Conservation (phyloP, 495 filamentous ascomycete genomes). For the Xylaria bambusicola region DNA sequence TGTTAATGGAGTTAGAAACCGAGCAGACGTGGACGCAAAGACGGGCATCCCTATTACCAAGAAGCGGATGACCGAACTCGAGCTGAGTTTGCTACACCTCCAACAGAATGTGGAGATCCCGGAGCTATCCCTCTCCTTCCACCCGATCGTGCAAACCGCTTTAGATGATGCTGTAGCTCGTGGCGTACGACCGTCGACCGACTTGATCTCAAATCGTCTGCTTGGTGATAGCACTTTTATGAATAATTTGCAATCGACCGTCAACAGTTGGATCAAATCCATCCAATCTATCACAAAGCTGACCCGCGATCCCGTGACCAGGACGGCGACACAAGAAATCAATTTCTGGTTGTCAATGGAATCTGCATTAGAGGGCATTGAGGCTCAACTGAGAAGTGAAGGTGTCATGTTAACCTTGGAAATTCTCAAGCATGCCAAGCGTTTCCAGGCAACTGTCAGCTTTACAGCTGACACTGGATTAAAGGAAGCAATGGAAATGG, state of each 20-base stretch:
- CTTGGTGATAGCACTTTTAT: conserved; percentile 85
- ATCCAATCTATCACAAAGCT: conserved; percentile 97
- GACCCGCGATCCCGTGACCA: conserved; percentile 81
- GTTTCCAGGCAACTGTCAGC: conserved; percentile 94
- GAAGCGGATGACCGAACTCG: conserved; percentile 91
- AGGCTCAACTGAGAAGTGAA: conserved; percentile 80
- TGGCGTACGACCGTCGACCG: conserved; percentile 66
- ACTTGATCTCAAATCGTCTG: conserved; percentile 69
- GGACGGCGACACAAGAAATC: conserved; percentile 92
- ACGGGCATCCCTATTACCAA: conserved; percentile 95
- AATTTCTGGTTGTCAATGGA: conserved; percentile 99
- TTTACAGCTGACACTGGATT: conserved; percentile 93
- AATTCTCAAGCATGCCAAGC: conserved; percentile 90
- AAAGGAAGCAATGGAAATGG: conserved; percentile 90
- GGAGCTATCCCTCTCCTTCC: conserved; percentile 78
- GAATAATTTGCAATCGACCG: conserved; percentile 88
- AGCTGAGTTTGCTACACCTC: conserved; percentile 82
- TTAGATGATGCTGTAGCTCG: conserved; percentile 70
- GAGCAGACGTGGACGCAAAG: conserved; percentile 82
- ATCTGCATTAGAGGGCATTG: conserved; percentile 83
- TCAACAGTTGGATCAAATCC: conserved; percentile 97
- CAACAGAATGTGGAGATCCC: conserved; percentile 99
- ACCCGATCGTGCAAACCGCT: conserved; percentile 81
- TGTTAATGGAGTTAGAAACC: conserved; percentile 61
- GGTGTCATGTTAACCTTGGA: conserved; percentile 92